These are phyloP conservation scores for Calocybe cyanea DNA, from an alignment of 768 basidiomycete genomes.

Conservation along the genomic window DNA sequence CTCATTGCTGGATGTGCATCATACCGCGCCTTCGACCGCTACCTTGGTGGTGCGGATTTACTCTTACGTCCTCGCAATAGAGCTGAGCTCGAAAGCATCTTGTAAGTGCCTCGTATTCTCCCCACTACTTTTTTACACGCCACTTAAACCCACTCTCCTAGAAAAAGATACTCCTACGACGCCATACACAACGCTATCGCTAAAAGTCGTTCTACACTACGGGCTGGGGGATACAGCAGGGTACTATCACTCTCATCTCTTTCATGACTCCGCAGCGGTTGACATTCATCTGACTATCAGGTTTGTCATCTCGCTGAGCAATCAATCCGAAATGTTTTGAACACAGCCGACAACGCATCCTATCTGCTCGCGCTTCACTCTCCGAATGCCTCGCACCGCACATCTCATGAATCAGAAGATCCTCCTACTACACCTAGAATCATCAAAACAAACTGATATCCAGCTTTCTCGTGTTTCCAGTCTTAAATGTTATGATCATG, in stretches of 20 bases:
- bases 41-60: constrained; percentile 65
- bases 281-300: constrained; percentile 28
- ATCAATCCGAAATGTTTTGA: constrained; percentile 67
- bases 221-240: constrained; percentile 49
- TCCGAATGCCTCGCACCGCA: constrained; percentile 23
- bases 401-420: constrained; percentile 31
- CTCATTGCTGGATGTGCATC: constrained; percentile 77
- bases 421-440: constrained; percentile 24
- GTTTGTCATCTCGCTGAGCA: constrained; percentile 67
- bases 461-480: constrained; percentile 12
- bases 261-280: not conserved
- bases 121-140: not conserved
- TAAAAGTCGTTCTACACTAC: constrained; percentile 58
- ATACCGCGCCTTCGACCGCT: constrained; percentile 75
- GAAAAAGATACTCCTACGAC: constrained; percentile 73
- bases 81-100: constrained; percentile 63
- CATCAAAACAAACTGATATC: constrained; percentile 39
- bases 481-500: constrained; percentile 6
- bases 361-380: constrained; percentile 64
- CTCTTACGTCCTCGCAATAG: constrained; percentile 65
- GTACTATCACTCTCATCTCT: constrained; percentile 24
- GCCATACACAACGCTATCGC: constrained; percentile 80
- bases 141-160: constrained; percentile 23
- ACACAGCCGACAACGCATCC: constrained; percentile 62
- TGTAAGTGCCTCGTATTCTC: constrained; percentile 42